These are phyloP conservation scores for Mycena sp. DNA, from an alignment of 1,284 basidiomycete species.

Conservation along the genomic window DNA sequence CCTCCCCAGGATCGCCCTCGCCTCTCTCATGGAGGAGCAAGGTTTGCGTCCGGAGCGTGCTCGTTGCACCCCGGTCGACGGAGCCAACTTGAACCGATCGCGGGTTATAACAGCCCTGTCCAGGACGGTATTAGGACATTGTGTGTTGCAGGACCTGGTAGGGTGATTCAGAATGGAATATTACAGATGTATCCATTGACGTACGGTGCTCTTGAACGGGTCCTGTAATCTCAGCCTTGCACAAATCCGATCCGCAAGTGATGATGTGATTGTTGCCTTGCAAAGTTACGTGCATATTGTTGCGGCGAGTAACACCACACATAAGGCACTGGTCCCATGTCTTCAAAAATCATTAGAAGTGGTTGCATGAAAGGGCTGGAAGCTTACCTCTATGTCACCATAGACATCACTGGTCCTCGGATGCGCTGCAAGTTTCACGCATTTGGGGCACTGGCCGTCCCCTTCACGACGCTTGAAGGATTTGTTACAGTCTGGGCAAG, in stretches of 20 bases:
- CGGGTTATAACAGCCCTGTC: background rate
- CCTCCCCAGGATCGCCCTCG: constrained; percentile 6
- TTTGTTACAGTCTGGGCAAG: background rate
- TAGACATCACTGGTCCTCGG: background rate
- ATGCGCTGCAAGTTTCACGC: background rate
- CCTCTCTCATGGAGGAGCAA: constrained; percentile 8
- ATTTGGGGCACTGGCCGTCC: background rate
- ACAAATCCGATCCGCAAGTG: background rate
- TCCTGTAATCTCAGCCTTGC: background rate
- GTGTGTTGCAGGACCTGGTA: background rate
- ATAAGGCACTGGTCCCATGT: background rate
- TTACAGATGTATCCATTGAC: background rate
- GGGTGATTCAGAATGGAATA: background rate
- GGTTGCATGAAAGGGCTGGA: background rate
- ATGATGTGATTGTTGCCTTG: background rate
- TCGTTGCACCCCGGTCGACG: background rate
- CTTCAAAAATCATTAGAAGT: background rate
- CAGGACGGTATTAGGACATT: background rate
- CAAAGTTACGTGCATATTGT: background rate
- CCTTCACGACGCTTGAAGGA: background rate
- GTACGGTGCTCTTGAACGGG: background rate
- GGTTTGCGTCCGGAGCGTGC: background rate
- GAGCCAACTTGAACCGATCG: background rate
- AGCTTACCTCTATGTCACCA: background rate
- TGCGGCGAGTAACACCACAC: constrained; percentile 12